Evolutionary conservation across 2,329 filamentous ascomycete genomes (phyloP), one percentile per base, ranked within the genome.

Genomic region (Davidsoniella australis): DNA sequence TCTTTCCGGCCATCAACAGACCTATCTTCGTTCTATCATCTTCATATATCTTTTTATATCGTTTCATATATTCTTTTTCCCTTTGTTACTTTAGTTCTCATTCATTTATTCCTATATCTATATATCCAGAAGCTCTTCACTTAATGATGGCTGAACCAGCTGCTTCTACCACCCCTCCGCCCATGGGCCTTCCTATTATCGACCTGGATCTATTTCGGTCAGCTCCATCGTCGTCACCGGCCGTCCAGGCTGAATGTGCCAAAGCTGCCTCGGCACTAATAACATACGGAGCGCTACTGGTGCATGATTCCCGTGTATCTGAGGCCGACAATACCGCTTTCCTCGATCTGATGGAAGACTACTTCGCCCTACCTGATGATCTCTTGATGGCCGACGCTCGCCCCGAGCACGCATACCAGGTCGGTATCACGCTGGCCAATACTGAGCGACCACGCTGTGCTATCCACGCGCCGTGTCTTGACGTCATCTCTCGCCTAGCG

Each of bases 361-460:
- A 78, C 65, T 78, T 78, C 57, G 73, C 72, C 33, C 75, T 78
- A 60, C 69, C 73, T 14, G 62, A 64, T 16, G 65, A 59, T 7
- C 60, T 58, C 2, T 65, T 78, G 36, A 60, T 60, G 45, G 58
- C 58, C 36, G 75, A 78, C 55, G 72, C 76, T 63, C 68, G 73
- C 2, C 75, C 75, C 5, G 71, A 72, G 57, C 63, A 78, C 23
- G 68, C 69, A 58, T 78, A 76, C 63, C 75, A 78, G 62, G 67
- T 78, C 45, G 75, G 75, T 54, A 75, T 76, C 40, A 78, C 75
- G 29, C 69, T 78, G 49, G 75, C 76, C 56, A 74, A 76, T 62
- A 78, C 75, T 1, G 75, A 78, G 64, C 75, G 71, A 64, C 75
- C 75, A 49, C 76, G 76, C 62, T 78, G 75, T 60, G 75, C 75